Percentiles rank a stretch among this genome's conserved stretches.
phyloP scores from a whole-genome alignment of 2,329 filamentous ascomycete genomes.

The Paraphaeosphaeria sporulosa region DNA sequence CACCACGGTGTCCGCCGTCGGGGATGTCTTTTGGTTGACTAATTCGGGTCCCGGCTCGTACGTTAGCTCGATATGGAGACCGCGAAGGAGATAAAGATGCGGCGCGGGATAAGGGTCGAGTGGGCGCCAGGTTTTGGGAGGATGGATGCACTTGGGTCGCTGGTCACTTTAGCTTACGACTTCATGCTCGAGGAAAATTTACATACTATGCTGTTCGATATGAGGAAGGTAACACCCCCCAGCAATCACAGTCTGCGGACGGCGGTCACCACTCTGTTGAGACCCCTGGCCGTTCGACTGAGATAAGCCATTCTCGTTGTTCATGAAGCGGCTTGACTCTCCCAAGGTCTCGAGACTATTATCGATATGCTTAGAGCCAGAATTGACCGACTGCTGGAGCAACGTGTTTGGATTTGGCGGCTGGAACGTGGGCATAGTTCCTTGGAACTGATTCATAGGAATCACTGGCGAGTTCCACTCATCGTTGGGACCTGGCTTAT shows the following conservation, averaged over 20 bases:
- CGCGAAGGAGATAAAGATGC: neutral
- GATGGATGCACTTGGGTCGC: neutral
- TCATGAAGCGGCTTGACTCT: neutral
- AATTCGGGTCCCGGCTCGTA: neutral
- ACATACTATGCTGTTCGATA: neutral
- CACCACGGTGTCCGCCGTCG: neutral
- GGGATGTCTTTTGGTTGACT: constrained; percentile 1
- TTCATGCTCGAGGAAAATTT: neutral
- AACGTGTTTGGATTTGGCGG: neutral
- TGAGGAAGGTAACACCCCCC: neutral
- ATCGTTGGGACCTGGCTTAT: neutral
- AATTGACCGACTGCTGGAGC: neutral
- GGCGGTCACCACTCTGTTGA: too few relatives aligned
- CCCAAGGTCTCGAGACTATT: neutral
- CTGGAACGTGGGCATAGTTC: neutral
- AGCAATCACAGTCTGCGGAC: too few relatives aligned
- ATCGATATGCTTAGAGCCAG: neutral
- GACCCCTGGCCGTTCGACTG: neutral
- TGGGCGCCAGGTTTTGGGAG: neutral
- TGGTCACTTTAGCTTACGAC: neutral
- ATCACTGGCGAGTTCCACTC: neutral
- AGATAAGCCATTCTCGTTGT: neutral
- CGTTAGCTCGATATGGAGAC: neutral
- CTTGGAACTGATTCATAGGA: neutral
- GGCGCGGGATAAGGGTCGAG: neutral